A percentile compares a stretch with the other conserved stretches of the same genome.
These are phyloP conservation scores for Metschnikowia koreensis DNA, from an alignment of 805 yeast genomes.

Conservation along the genomic window DNA sequence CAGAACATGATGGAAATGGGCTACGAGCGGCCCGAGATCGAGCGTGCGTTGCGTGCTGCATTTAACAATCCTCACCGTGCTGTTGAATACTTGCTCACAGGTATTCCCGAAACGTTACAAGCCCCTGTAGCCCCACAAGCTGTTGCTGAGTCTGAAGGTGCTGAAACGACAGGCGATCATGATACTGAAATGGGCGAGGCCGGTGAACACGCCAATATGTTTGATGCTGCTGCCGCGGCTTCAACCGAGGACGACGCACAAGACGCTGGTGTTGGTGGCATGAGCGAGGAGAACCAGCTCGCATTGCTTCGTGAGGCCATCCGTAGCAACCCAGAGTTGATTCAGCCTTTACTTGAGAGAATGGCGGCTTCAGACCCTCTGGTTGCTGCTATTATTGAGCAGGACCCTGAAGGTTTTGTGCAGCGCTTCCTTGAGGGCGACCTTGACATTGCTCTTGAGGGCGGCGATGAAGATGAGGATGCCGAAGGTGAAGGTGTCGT, in stretches of 20 bases:
- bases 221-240: conserved; percentile 48
- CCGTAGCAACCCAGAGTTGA: conserved; percentile 81
- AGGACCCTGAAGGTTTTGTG: conserved; percentile 87
- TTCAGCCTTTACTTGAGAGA: conserved; percentile 81
- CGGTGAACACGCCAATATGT: conserved; percentile 43
- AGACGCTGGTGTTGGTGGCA: conserved; percentile 24
- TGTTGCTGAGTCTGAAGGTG: conserved; percentile 19
- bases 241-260: conserved; percentile 28
- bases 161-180: conserved; percentile 8
- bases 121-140: conserved; percentile 26
- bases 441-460: conserved; percentile 36
- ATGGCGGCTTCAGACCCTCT: conserved; percentile 81
- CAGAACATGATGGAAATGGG: conserved; percentile 94
- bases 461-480: conserved; percentile 37
- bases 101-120: conserved; percentile 69
- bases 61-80: conserved; percentile 98
- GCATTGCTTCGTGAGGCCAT: conserved; percentile 69
- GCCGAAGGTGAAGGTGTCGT: conserved; percentile 36
- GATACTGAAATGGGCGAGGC: conserved; percentile 8
- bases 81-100: conserved; percentile 88
- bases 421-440: conserved; percentile 66
- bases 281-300: conserved; percentile 48
- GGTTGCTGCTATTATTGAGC: conserved; percentile 72
- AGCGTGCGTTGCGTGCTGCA: conserved; percentile 89
- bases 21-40: conserved; percentile 82